Evolutionary conservation across 2,329 filamentous ascomycete species (phyloP), one percentile per base, ranked within the genome.

Genomic region (Cryphonectria nitschkei): DNA sequence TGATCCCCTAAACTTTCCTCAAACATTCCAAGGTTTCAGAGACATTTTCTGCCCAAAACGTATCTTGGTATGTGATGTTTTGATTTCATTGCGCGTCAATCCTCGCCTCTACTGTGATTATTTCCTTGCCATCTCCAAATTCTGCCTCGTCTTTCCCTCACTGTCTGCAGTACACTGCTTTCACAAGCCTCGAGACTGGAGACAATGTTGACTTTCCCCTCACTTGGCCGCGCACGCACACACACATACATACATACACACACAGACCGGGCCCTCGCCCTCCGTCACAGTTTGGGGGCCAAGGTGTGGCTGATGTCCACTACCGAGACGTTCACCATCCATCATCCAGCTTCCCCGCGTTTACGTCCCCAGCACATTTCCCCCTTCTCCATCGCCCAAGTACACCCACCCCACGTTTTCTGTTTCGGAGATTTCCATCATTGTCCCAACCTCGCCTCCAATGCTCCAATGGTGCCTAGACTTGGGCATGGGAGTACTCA

Each of bases 301-400:
- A 65, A 62, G 34, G n/a, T 34, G 34, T 72, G 70, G 65, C 65
- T 58, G 22, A 56, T 43, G 32, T 46, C 60, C 39, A 64, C 70
- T 68, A 64, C 70, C 68, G 64, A 72, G 67, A 58, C 62, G n/a
- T 43, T 37, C 54, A 46, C 37, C 52, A 52, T 56, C 32, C 46
- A 68, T 68, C 54, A 29, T 39, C 68, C 63, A 34, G 60, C 37
- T 72, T 70, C 71, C 71, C 71, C 71, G 65, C 71, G 50, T 41
- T 37, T 34, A n/a, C 32, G 5, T 37, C 41, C 54, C 56, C 56
- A 43, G 61, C 65, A 5, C n/a, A 29, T 5, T 26, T 61, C 46
- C n/a, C 39, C 68, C 50, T 61, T 61, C 22, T 62, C 61, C 43
- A 46, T 32, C 43, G 14, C 46, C 52, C 32, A 54, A 32, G 41